Evolutionary conservation across 2,329 filamentous ascomycete genomes (phyloP).

Genomic region (Exophiala oligosperma): DNA sequence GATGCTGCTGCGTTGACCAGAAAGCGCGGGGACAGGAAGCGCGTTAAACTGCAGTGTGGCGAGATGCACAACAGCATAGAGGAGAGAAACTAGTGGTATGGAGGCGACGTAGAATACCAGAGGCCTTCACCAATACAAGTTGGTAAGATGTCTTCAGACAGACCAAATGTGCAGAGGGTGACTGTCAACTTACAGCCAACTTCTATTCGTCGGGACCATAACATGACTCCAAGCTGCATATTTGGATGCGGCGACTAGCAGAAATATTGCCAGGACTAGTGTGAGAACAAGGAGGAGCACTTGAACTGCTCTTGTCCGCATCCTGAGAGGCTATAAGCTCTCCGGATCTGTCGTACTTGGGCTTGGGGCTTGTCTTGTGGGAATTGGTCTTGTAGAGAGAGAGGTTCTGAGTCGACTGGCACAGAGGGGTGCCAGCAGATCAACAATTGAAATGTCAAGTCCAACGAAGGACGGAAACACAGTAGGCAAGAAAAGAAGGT

Average conservation of each 20-base stretch:
- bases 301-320: constrained; percentile 21
- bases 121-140: constrained; percentile 3
- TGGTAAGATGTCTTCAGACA: neutral
- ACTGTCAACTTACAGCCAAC: constrained; percentile 22
- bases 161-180: neutral
- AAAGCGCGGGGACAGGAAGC: constrained; percentile 13
- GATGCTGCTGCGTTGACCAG: neutral
- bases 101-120: constrained; percentile 23
- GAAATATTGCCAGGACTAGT: constrained; percentile 18
- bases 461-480: constrained; percentile 3
- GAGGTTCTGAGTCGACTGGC: neutral
- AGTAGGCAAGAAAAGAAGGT: neutral
- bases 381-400: neutral
- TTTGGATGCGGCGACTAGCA: constrained; percentile 25
- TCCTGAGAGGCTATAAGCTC: neutral
- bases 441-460: neutral
- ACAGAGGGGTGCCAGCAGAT: neutral
- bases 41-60: constrained; percentile 23
- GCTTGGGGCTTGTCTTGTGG: neutral
- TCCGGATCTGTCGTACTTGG: neutral
- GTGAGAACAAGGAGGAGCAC: constrained; percentile 20
- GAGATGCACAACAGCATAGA: constrained; percentile 20
- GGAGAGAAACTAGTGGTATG: constrained; percentile 20
- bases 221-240: constrained; percentile 24
- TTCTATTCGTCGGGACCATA: constrained; percentile 17